Conservation (phyloP, 2,329 filamentous ascomycete species). For the Trichoderma guizhouense region DNA sequence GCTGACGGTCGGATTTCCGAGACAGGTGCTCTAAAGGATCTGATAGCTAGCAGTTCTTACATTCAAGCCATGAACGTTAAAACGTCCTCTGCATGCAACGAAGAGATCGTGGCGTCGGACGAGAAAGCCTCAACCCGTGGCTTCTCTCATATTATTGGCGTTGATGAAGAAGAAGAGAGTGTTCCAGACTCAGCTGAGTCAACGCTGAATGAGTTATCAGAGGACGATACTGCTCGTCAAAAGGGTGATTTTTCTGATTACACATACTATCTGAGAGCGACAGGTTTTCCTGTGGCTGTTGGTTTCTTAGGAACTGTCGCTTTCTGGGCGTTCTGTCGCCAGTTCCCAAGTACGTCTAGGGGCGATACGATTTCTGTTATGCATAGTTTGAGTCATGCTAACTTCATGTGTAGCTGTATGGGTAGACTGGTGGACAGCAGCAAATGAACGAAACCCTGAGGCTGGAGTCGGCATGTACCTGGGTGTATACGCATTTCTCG, state of each 20-base stretch:
- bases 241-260: neutral
- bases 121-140: neutral
- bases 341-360: neutral
- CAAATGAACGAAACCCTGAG: neutral
- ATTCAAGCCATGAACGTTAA: neutral
- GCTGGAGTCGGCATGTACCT: neutral
- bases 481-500: neutral
- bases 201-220: neutral
- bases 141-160: neutral
- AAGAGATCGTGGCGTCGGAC: neutral
- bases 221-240: neutral
- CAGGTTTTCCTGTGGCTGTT: neutral
- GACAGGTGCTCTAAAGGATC: neutral
- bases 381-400: neutral
- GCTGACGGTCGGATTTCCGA: neutral
- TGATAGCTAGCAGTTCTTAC: neutral
- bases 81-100: neutral
- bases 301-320: neutral
- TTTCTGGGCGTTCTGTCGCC: neutral
- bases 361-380: neutral
- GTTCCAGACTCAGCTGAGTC: neutral
- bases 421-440: neutral
- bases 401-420: neutral
- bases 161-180: neutral
- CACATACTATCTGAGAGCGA: neutral